phyloP scores from a whole-genome alignment of 2,329 filamentous ascomycete species.

The Penicillium aurantiogriseum region DNA sequence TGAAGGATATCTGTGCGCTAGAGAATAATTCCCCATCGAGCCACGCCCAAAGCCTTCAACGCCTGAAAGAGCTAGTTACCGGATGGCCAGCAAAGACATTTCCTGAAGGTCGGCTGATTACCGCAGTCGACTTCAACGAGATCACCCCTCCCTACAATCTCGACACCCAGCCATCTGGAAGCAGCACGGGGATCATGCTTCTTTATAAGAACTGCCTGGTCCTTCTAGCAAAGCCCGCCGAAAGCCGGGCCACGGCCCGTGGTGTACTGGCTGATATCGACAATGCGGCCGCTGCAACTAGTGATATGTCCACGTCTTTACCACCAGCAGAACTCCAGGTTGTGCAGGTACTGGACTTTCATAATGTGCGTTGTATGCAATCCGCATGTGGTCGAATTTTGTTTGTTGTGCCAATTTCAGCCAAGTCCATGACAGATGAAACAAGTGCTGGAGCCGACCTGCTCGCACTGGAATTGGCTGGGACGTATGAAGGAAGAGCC shows the following conservation, averaged over 20 bases:
- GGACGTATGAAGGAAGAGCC: constrained; percentile 74
- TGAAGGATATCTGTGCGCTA: constrained; percentile 94
- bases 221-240: constrained; percentile 68
- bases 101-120: constrained; percentile 74
- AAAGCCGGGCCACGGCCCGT: constrained; percentile 65
- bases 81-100: constrained; percentile 72
- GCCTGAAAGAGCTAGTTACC: constrained; percentile 72
- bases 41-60: constrained; percentile 70
- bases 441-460: constrained; percentile 44
- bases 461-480: constrained; percentile 69
- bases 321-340: constrained; percentile 69
- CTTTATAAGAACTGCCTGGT: constrained; percentile 82
- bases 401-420: constrained; percentile 35
- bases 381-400: constrained; percentile 41
- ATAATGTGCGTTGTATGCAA: constrained; percentile 66
- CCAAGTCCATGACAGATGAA: constrained; percentile 17
- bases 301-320: constrained; percentile 25
- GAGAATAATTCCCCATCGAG: constrained; percentile 66
- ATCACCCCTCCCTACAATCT: constrained; percentile 68
- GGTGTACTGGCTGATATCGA: constrained; percentile 82
- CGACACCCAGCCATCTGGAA: constrained; percentile 40
- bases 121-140: constrained; percentile 77
- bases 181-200: constrained; percentile 68
- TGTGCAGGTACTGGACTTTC: constrained; percentile 67
- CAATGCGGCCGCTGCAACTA: constrained; percentile 63